Conservation (phyloP, 371 early-diverging fungal genomes). For the Rhizopus arrhizus region DNA sequence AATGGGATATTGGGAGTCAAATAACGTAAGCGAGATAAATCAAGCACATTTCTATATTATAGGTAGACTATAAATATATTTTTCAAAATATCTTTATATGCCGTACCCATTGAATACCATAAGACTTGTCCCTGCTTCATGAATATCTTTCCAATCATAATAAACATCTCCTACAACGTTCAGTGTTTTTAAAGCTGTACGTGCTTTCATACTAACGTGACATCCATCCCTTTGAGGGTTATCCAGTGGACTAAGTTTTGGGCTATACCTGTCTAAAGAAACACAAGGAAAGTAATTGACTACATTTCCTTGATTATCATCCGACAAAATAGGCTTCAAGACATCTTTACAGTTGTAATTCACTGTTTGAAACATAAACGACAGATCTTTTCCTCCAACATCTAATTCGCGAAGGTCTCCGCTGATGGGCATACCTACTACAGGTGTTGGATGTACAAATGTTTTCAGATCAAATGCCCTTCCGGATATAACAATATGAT, state of each 20-base stretch:
- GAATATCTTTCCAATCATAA: constrained; percentile 77
- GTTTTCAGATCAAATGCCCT: constrained; percentile 55
- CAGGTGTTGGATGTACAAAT: constrained; percentile 45
- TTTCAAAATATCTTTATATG: not conserved
- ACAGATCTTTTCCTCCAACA: constrained; percentile 74
- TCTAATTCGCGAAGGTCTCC: constrained; percentile 64
- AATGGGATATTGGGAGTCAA: constrained; percentile 52
- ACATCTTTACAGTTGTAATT: constrained; percentile 72
- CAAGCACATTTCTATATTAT: constrained; percentile 52
- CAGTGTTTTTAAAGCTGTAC: constrained; percentile 49
- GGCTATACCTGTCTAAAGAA: constrained; percentile 45
- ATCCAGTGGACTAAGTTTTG: constrained; percentile 50
- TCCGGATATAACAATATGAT: constrained; percentile 58
- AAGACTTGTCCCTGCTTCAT: constrained; percentile 53
- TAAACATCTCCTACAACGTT: constrained; percentile 65
- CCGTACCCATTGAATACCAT: constrained; percentile 76
- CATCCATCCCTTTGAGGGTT: constrained; percentile 67
- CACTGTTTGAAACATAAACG: constrained; percentile 78
- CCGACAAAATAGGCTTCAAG: constrained; percentile 47
- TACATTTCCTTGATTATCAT: constrained; percentile 55
- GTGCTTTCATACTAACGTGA: constrained; percentile 58
- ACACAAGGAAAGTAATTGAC: constrained; percentile 79
- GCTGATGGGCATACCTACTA: constrained; percentile 40
- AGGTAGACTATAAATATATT: not conserved
- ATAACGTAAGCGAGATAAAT: constrained; percentile 45